phyloP scores from a whole-genome alignment of 2,329 filamentous ascomycete species.

The Acrocalymma vagum region DNA sequence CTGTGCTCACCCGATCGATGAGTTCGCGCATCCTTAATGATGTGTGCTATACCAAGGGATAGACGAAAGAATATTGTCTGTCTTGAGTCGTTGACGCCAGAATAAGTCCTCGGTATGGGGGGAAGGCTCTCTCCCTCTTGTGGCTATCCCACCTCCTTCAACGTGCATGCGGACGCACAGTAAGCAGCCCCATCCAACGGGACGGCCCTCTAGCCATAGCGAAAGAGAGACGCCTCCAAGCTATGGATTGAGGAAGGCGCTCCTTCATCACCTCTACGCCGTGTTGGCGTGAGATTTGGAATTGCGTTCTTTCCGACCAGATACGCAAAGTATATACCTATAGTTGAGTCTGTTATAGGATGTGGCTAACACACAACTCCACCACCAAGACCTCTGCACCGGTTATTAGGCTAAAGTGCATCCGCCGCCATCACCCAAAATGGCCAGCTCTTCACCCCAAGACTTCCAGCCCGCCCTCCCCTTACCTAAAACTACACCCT shows the following conservation, averaged over 20 bases:
- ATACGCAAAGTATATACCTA: conserved; percentile 17
- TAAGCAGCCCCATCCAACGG: conserved; percentile 35
- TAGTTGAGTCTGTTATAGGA: conserved; percentile 29
- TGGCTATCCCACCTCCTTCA: conserved; percentile 14
- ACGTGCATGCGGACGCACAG: conserved; percentile 21
- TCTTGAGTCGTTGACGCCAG: too few species aligned
- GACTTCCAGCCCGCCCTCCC: conserved; percentile 23
- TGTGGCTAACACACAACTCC: conserved; percentile 28
- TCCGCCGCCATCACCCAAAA: conserved; percentile 27
- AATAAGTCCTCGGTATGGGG: neutral
- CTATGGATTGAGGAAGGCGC: conserved; percentile 7
- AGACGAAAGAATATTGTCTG: too few species aligned
- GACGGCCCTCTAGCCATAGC: conserved; percentile 32
- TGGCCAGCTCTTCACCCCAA: conserved; percentile 23
- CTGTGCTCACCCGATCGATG: too few species aligned
- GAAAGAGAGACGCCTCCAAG: conserved; percentile 15
- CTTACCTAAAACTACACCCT: conserved; percentile 21
- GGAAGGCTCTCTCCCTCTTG: conserved; percentile 10
- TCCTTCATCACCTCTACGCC: conserved; percentile 20
- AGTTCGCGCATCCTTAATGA: too few species aligned
- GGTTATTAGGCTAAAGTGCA: conserved; percentile 36
- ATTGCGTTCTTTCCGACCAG: conserved; percentile 20
- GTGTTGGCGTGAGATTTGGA: conserved; percentile 19
- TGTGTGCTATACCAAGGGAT: too few species aligned
- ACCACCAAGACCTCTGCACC: conserved; percentile 26